A percentile compares a stretch with the other conserved stretches of the same genome.
Conservation (phyloP, 805 yeast species). For the Blastobotrys robertii region DNA sequence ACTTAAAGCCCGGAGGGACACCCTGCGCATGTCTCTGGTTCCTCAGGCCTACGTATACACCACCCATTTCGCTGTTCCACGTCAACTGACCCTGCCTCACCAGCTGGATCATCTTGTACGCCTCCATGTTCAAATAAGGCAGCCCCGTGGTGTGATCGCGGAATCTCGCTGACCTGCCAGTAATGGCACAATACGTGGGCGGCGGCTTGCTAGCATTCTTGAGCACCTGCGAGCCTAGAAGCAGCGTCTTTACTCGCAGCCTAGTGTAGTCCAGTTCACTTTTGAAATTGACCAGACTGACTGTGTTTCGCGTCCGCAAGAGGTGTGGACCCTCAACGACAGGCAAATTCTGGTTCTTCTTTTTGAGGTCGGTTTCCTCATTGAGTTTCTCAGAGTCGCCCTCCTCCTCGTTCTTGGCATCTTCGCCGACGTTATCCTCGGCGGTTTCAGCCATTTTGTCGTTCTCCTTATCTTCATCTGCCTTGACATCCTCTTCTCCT, state of each 20-base stretch:
- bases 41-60: conserved; percentile 33
- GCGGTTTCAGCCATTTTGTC: not conserved
- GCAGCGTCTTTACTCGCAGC: conserved; percentile 9
- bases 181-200: conserved; percentile 49
- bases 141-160: conserved; percentile 84
- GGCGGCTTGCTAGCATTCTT: conserved; percentile 35
- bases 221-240: conserved; percentile 27
- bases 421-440: conserved; percentile 3
- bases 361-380: not conserved
- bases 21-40: conserved; percentile 57
- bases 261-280: conserved; percentile 10
- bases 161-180: conserved; percentile 72
- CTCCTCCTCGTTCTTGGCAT: conserved; percentile 5
- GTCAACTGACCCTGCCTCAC: conserved; percentile 40
- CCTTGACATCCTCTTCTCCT: conserved; percentile 3
- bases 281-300: conserved; percentile 11
- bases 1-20: conserved; percentile 73
- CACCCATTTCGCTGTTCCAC: conserved; percentile 42
- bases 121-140: conserved; percentile 75
- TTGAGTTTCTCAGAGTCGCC: not conserved
- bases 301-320: conserved; percentile 6
- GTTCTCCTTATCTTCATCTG: conserved; percentile 16
- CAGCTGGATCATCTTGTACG: conserved; percentile 53
- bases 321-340: conserved; percentile 16
- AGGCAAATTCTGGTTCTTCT: conserved; percentile 3